Conservation (phyloP, 805 yeast species). For the Maudiozyma bulderi region DNA sequence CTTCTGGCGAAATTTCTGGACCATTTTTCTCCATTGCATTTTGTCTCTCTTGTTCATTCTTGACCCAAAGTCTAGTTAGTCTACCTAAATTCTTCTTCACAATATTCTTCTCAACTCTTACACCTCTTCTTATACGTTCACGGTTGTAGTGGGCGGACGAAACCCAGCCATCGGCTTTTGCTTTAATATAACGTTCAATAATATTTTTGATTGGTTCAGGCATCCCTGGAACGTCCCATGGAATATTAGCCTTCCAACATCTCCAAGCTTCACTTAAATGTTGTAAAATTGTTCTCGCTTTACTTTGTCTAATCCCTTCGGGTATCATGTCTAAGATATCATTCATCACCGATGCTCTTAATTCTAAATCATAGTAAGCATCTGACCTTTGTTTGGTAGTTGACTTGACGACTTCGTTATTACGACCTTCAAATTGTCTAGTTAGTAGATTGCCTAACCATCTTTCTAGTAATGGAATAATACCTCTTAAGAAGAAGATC, state of each 20-base stretch:
- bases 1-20: constrained; percentile 75
- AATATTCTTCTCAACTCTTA: constrained; percentile 86
- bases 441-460: constrained; percentile 90
- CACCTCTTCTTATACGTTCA: constrained; percentile 81
- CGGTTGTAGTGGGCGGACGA: constrained; percentile 88
- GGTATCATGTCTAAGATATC: constrained; percentile 97
- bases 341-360: constrained; percentile 89
- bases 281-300: constrained; percentile 78
- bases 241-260: constrained; percentile 98
- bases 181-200: constrained; percentile 81
- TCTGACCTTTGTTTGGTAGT: constrained; percentile 93
- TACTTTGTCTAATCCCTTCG: constrained; percentile 79
- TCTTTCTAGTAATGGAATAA: constrained; percentile 81
- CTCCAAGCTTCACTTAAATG: constrained; percentile 98
- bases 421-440: constrained; percentile 93
- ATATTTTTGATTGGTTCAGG: constrained; percentile 84
- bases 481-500: constrained; percentile 86
- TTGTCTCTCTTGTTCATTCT: constrained; percentile 86
- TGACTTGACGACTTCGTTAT: constrained; percentile 86
- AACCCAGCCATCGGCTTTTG: constrained; percentile 96
- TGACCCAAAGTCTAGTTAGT: constrained; percentile 83
- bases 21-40: constrained; percentile 71
- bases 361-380: constrained; percentile 86
- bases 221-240: constrained; percentile 95
- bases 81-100: constrained; percentile 91